A percentile compares a stretch with the other conserved stretches of the same genome.
phyloP scores from a whole-genome alignment of 371 early-diverging fungal species.

The Capniomyces stellatus region DNA sequence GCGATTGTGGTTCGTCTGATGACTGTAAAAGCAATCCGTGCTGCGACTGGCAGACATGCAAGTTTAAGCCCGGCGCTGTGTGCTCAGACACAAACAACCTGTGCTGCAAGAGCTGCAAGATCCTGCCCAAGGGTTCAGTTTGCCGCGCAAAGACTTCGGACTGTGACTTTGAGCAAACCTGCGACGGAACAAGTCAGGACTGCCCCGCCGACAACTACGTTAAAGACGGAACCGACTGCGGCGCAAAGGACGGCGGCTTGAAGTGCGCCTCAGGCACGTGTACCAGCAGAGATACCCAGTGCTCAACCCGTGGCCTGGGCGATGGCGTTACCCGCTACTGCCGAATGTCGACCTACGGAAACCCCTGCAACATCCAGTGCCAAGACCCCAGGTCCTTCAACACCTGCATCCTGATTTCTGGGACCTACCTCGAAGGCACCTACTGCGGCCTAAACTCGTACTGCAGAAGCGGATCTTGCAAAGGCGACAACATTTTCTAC shows the following conservation, averaged over 20 bases:
- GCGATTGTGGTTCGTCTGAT: slow-evolving; percentile 72
- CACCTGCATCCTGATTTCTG: slow-evolving; percentile 50
- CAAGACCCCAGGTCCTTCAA: slow-evolving; percentile 29
- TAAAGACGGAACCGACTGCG: slow-evolving; percentile 49
- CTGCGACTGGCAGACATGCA: slow-evolving; percentile 67
- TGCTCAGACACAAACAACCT: slow-evolving; percentile 70
- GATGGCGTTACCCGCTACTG: slow-evolving; percentile 30
- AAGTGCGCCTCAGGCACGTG: slow-evolving; percentile 79
- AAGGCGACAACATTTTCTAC: slow-evolving; percentile 26
- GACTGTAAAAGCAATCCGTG: slow-evolving; percentile 55
- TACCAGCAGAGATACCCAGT: slow-evolving; percentile 71
- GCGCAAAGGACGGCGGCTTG: slow-evolving; percentile 17
- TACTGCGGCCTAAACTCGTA: slow-evolving; percentile 51
- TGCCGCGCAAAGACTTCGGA: slow-evolving; percentile 57
- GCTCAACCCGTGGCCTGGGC: slow-evolving; percentile 35
- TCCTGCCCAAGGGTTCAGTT: slow-evolving; percentile 34
- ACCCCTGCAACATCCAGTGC: slow-evolving; percentile 47
- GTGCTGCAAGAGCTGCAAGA: slow-evolving; percentile 64
- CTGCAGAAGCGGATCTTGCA: slow-evolving; percentile 37
- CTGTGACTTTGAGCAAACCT: slow-evolving; percentile 69
- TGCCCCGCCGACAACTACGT: slow-evolving; percentile 61
- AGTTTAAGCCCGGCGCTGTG: slow-evolving; percentile 47
- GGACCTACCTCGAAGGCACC: slow-evolving; percentile 73
- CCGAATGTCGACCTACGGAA: slow-evolving; percentile 28
- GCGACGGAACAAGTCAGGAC: slow-evolving; percentile 45